phyloP scores from a whole-genome alignment of 148 eudicot genomes.

The Camellia granthamiana region DNA sequence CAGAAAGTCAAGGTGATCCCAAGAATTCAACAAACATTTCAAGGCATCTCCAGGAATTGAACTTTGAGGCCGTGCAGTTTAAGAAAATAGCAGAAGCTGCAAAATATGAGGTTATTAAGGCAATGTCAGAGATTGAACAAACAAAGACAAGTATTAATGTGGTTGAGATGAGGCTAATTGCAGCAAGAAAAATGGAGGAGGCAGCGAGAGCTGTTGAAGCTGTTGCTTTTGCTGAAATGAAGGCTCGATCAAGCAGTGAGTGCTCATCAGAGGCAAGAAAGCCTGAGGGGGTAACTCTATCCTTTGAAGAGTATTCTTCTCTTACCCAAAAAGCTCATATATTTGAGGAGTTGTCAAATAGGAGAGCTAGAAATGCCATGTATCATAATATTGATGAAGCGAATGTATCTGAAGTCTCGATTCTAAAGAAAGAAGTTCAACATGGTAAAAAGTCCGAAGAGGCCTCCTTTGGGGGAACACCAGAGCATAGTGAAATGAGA shows the following conservation, averaged over 20 bases:
- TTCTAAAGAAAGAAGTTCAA: slow-evolving; percentile 23
- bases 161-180: slow-evolving; percentile 80
- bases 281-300: slow-evolving; percentile 51
- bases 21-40: slow-evolving; percentile 27
- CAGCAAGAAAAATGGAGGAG: slow-evolving; percentile 88
- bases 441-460: slow-evolving; percentile 28
- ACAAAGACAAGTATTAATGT: slow-evolving; percentile 69
- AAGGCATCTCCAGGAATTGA: slow-evolving; percentile 46
- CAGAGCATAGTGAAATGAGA: slow-evolving; percentile 18
- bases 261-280: neutral
- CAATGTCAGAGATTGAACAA: slow-evolving; percentile 75
- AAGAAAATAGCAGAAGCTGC: slow-evolving; percentile 82
- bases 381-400: neutral
- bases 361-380: slow-evolving; percentile 22
- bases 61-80: slow-evolving; percentile 72
- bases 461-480: slow-evolving; percentile 12
- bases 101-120: slow-evolving; percentile 69
- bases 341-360: slow-evolving; percentile 42
- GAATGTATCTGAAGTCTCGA: slow-evolving; percentile 13
- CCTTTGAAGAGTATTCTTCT: slow-evolving; percentile 65
- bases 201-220: slow-evolving; percentile 90
- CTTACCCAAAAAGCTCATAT: slow-evolving; percentile 51
- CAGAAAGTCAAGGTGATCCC: slow-evolving; percentile 16
- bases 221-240: slow-evolving; percentile 70
- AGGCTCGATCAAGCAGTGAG: slow-evolving; percentile 25